Base-by-base conservation (phyloP, 805 yeast species). In the Candida wancherniae region DNA sequence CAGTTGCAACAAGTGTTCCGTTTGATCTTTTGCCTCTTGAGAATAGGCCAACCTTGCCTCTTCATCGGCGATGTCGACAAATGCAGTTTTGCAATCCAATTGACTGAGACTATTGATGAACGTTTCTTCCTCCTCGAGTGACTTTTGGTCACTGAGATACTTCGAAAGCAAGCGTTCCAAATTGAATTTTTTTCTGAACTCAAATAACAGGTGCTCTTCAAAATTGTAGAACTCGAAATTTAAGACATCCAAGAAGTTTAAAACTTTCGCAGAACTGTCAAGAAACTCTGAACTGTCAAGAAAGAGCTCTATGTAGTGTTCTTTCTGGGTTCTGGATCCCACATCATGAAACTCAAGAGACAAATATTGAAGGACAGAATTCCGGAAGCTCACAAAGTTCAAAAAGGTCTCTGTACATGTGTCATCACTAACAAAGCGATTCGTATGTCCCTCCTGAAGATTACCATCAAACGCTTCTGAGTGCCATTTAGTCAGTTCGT, bases 271-370 rank as follows among this genome's bases (percentile, higher is more conserved):
- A 1, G 86, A 70, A 1, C 81, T 83, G 35, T 71, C 58, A 15
- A 73, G 61, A 37, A 64, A 68, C 11, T 71, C 70, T 22, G 63
- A 57, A 8, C 65, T 65, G 38, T 70, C 69, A 24, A 80, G 74
- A 13, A 87, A 58, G 4, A 65, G 46, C 4, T 69, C 62, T 15
- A 79, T 61, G 42, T 81, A 80, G 15, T 63, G 57, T 24, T 70
- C 60, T 35, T 73, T 65, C 43, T 76, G 58, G 16, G 81, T 58
- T 22, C 76, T 46, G 6, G 80, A 63, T 13, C 28, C 6, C 9
- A 74, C 61, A 33, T 69, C 69, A 49, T 82, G 87, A n/a, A 90
- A 63, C 42, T 86, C 94, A 32, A 81, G 57, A 11, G 88, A 73
- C 37, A 85, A 57, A 44, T 77, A 75, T 40, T 82, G 83, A 15